Conservation (phyloP, 2,329 filamentous ascomycete species). For the Conoideocrella luteorostrata region DNA sequence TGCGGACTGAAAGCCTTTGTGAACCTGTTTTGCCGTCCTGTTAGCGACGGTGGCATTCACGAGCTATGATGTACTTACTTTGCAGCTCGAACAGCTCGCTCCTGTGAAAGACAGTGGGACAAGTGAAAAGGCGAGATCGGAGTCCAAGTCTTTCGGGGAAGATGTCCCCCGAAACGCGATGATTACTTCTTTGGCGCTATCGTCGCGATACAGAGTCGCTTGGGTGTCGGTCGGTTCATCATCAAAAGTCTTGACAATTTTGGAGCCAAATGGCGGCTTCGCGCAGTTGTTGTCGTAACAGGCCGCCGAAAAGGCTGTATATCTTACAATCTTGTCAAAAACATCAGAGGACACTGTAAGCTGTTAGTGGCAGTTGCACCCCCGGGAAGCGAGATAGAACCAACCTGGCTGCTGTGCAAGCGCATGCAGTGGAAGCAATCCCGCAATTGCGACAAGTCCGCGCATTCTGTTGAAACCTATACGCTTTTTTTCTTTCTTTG, state of each 20-base stretch:
- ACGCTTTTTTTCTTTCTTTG: background rate
- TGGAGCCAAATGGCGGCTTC: background rate
- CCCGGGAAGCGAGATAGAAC: background rate
- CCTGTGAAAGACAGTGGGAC: constrained; percentile 3
- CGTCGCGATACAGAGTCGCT: constrained; percentile 6
- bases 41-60: too few relatives aligned
- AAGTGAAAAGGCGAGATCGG: constrained; percentile 1
- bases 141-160: constrained; percentile 1
- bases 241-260: constrained; percentile 3
- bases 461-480: background rate
- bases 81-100: constrained; percentile 3
- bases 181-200: background rate
- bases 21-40: too few relatives aligned
- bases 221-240: background rate
- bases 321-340: constrained; percentile 4
- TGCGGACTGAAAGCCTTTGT: constrained; percentile 1
- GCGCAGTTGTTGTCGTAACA: constrained; percentile 1
- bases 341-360: constrained; percentile 1
- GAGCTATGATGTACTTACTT: background rate
- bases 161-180: constrained; percentile 7
- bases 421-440: constrained; percentile 1
- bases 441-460: background rate
- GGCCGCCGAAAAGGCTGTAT: constrained; percentile 2
- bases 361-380: background rate
- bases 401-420: background rate